These are phyloP conservation scores for Tulasnella calospora DNA, from an alignment of 768 basidiomycete species.

Conservation along the genomic window DNA sequence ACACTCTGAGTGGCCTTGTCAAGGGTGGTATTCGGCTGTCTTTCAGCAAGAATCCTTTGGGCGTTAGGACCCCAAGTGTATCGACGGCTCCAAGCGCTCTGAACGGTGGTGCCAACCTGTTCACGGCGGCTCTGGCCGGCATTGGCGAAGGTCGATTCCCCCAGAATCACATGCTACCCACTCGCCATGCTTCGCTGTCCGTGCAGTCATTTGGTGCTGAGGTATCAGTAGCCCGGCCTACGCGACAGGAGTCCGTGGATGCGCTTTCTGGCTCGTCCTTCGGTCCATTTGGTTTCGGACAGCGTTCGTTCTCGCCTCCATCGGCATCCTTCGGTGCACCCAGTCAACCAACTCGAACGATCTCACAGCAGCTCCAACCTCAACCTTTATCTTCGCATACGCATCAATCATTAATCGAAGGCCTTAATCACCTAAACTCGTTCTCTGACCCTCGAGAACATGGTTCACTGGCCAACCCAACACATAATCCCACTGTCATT, in stretches of 20 bases:
- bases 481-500: slow-evolving; percentile 11
- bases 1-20: slow-evolving; percentile 84
- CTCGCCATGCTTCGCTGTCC: slow-evolving; percentile 20
- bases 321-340: background rate
- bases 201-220: slow-evolving; percentile 9
- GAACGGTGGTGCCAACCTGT: slow-evolving; percentile 14
- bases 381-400: slow-evolving; percentile 13
- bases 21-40: slow-evolving; percentile 96
- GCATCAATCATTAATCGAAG: slow-evolving; percentile 20
- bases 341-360: background rate
- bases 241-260: slow-evolving; percentile 21
- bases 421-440: slow-evolving; percentile 1
- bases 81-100: slow-evolving; percentile 17
- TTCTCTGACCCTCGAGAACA: slow-evolving; percentile 21
- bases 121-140: slow-evolving; percentile 24
- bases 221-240: background rate
- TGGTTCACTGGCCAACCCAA: background rate
- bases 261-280: slow-evolving; percentile 19
- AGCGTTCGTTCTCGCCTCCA: slow-evolving; percentile 22
- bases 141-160: slow-evolving; percentile 14
- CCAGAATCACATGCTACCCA: slow-evolving; percentile 16
- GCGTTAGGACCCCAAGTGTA: slow-evolving; percentile 37
- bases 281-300: slow-evolving; percentile 16
- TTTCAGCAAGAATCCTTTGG: slow-evolving; percentile 98
- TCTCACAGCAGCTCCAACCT: slow-evolving; percentile 9